These are phyloP conservation scores for Spirogloea muscicola DNA, from an alignment of 139 green algal genomes.

Conservation along the genomic window DNA sequence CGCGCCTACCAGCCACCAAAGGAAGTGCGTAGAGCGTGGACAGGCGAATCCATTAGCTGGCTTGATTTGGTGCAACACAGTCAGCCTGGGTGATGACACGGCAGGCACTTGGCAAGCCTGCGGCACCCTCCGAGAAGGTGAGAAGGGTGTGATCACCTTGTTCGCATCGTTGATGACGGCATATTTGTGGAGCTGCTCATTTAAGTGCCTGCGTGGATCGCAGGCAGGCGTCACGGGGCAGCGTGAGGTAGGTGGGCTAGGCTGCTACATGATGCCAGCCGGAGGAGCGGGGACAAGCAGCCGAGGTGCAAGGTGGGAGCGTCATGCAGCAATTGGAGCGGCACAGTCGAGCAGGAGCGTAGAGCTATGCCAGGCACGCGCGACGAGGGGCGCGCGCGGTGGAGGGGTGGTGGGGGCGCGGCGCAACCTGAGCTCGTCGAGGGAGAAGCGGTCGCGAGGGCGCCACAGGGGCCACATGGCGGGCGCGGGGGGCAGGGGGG, in stretches of 20 bases:
- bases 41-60: too few species aligned
- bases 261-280: neutral
- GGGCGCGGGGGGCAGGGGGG: too few species aligned
- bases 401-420: too few species aligned
- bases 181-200: conserved; percentile 39
- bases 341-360: neutral
- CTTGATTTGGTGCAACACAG: too few species aligned
- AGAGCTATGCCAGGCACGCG: neutral
- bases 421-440: conserved; percentile 38
- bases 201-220: conserved; percentile 29
- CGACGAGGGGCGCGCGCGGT: too few species aligned
- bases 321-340: neutral
- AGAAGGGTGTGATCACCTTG: conserved; percentile 19
- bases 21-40: too few species aligned
- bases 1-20: too few species aligned
- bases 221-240: neutral
- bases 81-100: too few species aligned
- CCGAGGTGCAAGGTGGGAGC: neutral
- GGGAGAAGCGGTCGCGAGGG: conserved; percentile 34
- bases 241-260: neutral
- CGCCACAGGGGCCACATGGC: conserved; percentile 7
- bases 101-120: too few species aligned
- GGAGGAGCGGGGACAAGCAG: neutral
- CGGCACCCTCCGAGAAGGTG: too few species aligned
- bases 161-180: conserved; percentile 39